Percentiles rank a stretch among this genome's conserved stretches.
Evolutionary conservation across 192 early-diverging fungal genomes (phyloP).

Genomic region (Geosiphon pyriformis): DNA sequence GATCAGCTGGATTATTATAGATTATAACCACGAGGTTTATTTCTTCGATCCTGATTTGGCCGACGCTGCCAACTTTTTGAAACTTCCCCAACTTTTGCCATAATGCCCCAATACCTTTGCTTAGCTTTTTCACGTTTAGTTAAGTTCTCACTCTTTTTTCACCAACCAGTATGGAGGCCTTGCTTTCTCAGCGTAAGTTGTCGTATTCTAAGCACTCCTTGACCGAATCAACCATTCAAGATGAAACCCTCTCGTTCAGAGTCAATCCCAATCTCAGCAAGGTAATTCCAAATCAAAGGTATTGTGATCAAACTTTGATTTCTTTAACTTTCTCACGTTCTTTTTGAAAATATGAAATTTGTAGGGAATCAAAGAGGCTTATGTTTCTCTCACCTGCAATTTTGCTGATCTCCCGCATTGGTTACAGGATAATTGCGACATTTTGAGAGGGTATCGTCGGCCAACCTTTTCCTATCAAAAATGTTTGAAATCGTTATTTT

Average conservation of each 20-base stretch:
- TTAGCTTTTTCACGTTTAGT: not conserved
- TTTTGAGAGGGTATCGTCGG: constrained; percentile 17
- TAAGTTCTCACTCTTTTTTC: not conserved
- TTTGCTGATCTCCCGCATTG: constrained; percentile 22
- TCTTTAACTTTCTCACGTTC: too few species aligned
- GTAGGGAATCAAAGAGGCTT: not conserved
- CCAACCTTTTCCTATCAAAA: constrained; percentile 22
- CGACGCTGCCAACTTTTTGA: too few species aligned
- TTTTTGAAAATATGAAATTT: too few species aligned
- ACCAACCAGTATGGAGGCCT: not conserved
- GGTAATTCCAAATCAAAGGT: not conserved
- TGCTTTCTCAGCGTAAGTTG: constrained; percentile 5
- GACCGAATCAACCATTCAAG: not conserved
- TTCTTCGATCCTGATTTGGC: too few species aligned
- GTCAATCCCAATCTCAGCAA: not conserved
- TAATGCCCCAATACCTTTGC: not conserved
- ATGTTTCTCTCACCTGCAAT: constrained; percentile 10
- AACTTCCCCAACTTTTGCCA: not conserved
- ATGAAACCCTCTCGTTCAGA: not conserved
- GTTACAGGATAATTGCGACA: constrained; percentile 23
- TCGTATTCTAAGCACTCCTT: not conserved
- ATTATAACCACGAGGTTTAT: too few species aligned
- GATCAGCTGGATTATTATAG: too few species aligned
- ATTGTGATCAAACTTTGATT: not conserved
- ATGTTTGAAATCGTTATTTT: constrained; percentile 21